Conservation (phyloP, 768 basidiomycete genomes). For the Naganishia antarctica region DNA sequence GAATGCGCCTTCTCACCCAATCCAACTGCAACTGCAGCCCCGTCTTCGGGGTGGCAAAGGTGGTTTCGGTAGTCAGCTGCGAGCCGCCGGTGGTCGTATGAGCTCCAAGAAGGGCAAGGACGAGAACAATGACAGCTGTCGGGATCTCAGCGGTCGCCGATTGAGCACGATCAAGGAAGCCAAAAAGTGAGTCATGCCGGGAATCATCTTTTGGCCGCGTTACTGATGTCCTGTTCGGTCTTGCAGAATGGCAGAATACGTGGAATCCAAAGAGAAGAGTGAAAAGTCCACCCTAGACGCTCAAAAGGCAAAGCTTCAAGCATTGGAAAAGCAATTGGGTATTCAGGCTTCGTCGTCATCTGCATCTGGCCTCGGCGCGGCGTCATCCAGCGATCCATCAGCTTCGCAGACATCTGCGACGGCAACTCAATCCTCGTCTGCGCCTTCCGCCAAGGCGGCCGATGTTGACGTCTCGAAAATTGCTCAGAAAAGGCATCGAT, state of each 20-base stretch:
- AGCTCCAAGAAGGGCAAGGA: conserved; percentile 57
- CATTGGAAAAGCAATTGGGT: conserved; percentile 75
- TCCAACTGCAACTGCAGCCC: conserved; percentile 62
- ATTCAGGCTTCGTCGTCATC: conserved; percentile 47
- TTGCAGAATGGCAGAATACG: conserved; percentile 68
- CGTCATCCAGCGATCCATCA: conserved; percentile 35
- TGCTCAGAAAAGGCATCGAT: conserved; percentile 67
- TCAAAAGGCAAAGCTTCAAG: conserved; percentile 74
- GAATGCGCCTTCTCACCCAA: conserved; percentile 8
- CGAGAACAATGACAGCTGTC: conserved; percentile 85
- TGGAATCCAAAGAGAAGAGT: conserved; percentile 24
- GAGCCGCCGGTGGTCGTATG: conserved; percentile 97
- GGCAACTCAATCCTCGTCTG: neutral
- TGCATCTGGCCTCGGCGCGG: neutral
- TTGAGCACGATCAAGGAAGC: conserved; percentile 95
- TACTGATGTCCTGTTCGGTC: neutral
- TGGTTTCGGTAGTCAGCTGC: conserved; percentile 91
- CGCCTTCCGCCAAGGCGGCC: neutral
- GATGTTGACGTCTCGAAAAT: conserved; percentile 45
- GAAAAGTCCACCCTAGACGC: conserved; percentile 38
- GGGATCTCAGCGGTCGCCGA: conserved; percentile 83
- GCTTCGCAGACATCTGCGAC: conserved; percentile 36
- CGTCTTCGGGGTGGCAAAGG: conserved; percentile 86
- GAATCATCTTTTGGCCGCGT: neutral
- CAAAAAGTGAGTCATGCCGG: conserved; percentile 62